Base-by-base conservation (phyloP, 2,329 filamentous ascomycete species). In the Cladorrhinum sp. region DNA sequence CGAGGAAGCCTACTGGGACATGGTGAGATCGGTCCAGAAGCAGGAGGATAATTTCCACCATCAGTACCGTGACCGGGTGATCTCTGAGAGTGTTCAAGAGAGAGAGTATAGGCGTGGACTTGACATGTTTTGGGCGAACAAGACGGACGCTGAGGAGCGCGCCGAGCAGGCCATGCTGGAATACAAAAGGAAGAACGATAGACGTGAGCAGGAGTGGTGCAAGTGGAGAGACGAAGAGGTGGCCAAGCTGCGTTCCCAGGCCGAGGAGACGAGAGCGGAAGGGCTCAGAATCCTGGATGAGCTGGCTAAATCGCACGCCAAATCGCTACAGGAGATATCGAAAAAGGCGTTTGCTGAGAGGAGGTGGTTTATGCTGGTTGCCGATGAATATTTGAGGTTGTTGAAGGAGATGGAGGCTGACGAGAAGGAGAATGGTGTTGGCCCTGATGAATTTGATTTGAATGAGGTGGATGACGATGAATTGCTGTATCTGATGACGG, bases 291-390 rank as follows among this genome's bases (percentile, higher is more conserved):
- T 3, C 2, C 33, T 36, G 33, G 33, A 36, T 36, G 14, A 3
- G 33, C 8, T 10, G 33, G 33, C 33, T 78, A 72, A 74, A 77
- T 24, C 76, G 75, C 33, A 70, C 72, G 56, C 74, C 57, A 64
- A 67, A 28, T 69, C 74, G 18, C 62, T 76, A 23, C 64, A 67
- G 16, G 71, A 68, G 9, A 62, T 36, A 1, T 56, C 68, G 55
- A 73, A 72, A 28, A 74, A 74, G 53, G 66, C 65, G 6, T 36
- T 36, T 36, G 80, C 78, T 0, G 81, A 85, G 72, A 69, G 73
- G 60, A 73, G 70, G 59, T 86, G 83, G 82, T 69, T 79, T 23
- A 71, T 73, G 36, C 73, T 75, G 48, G 77, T 83, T 2, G 64
- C 77, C 4, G 68, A 74, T 5, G 82, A 83, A 69, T 74, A 81